These are phyloP conservation scores for Dactylellina leptospora DNA, from an alignment of 2,329 filamentous ascomycete genomes.

Conservation along the genomic window DNA sequence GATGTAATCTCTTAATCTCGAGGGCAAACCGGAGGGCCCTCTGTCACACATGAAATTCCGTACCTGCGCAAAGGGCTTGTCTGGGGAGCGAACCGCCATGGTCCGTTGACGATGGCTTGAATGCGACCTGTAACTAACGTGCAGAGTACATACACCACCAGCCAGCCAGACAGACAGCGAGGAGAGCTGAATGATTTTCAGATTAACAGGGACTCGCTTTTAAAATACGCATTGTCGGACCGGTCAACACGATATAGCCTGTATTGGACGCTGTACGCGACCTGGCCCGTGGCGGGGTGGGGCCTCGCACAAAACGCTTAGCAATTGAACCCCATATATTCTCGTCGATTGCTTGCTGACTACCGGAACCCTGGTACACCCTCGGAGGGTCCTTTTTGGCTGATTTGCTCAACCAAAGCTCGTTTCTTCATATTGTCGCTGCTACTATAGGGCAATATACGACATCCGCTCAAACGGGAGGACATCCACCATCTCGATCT, in stretches of 20 bases:
- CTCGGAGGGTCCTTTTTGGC: conserved; percentile 53
- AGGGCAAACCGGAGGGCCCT: conserved; percentile 3
- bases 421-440: conserved; percentile 22
- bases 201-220: conserved; percentile 40
- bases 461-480: too few species aligned
- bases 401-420: conserved; percentile 48
- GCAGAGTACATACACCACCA: too few species aligned
- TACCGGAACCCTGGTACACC: conserved; percentile 52
- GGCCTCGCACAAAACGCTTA: conserved; percentile 28
- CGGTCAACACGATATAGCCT: conserved; percentile 51
- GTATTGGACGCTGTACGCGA: conserved; percentile 42
- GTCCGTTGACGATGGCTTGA: conserved; percentile 14
- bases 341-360: conserved; percentile 24
- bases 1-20: conserved; percentile 35
- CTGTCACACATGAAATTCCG: conserved; percentile 31
- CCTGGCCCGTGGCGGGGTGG: conserved; percentile 42
- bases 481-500: not conserved
- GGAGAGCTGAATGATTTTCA: conserved; percentile 28
- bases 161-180: not conserved
- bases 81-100: not conserved
- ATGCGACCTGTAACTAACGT: too few species aligned
- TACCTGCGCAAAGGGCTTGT: conserved; percentile 45
- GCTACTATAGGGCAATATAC: conserved; percentile 31
- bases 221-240: conserved; percentile 52
- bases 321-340: conserved; percentile 36